Percentiles rank a stretch among this genome's conserved stretches.
Evolutionary conservation across 441 rosid genomes (phyloP).

Genomic region (Monsonia emarginata): DNA sequence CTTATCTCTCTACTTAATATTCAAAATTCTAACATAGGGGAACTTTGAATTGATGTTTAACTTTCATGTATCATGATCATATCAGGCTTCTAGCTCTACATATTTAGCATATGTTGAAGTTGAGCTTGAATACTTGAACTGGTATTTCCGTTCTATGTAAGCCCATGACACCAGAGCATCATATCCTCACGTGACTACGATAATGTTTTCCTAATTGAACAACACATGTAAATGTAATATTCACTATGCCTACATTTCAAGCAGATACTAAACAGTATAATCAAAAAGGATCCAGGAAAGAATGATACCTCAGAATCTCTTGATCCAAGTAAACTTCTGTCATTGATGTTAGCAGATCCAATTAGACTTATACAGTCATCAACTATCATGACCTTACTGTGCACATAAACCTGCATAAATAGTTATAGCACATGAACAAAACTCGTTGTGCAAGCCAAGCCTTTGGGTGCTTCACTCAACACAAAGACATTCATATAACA

Average conservation of each 20-base stretch:
- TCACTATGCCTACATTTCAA: no score
- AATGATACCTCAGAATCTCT: slow-evolving; percentile 87
- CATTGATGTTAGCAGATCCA: slow-evolving; percentile 96
- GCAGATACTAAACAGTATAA: not conserved
- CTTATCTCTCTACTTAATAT: no score
- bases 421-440: no score
- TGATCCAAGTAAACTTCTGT: slow-evolving; percentile 94
- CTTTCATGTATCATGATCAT: no score
- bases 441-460: slow-evolving; percentile 4
- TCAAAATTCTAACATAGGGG: no score
- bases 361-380: slow-evolving; percentile 66
- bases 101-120: not conserved
- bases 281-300: not conserved
- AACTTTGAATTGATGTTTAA: no score
- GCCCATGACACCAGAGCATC: no score
- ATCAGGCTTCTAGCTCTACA: no score
- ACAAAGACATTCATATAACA: not conserved
- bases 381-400: slow-evolving; percentile 85
- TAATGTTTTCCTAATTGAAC: not conserved
- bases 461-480: not conserved
- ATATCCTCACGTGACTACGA: no score
- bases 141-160: not conserved
- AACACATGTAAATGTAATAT: not conserved
- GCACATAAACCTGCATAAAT: slow-evolving; percentile 74
- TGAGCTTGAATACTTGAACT: not conserved